phyloP scores from a whole-genome alignment of 345 rosid genomes.

The Gynandropsis gynandra region DNA sequence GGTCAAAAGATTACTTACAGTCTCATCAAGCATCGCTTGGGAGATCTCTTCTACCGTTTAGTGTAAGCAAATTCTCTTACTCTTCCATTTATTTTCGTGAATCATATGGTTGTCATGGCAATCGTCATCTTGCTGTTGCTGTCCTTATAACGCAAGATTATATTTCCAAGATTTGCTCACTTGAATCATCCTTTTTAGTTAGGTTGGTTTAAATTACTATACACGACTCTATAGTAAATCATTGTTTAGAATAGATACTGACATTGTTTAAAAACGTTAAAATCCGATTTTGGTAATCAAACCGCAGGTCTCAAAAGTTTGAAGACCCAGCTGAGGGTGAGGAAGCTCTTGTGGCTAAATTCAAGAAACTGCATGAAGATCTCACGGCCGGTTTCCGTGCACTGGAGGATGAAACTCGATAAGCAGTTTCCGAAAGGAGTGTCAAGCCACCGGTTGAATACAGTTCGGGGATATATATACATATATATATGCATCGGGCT shows the following conservation, averaged over 20 bases:
- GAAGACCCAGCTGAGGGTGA: constrained; percentile 99
- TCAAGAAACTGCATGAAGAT: constrained; percentile 77
- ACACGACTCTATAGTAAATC: too few species aligned
- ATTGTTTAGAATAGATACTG: too few species aligned
- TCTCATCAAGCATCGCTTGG: constrained; percentile 91
- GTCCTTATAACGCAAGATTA: too few species aligned
- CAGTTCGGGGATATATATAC: too few species aligned
- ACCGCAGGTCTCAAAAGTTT: constrained; percentile 84
- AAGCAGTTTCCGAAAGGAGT: constrained; percentile 20
- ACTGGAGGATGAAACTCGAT: constrained; percentile 91
- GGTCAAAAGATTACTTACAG: constrained; percentile 92
- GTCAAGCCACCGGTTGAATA: neutral
- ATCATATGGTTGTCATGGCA: too few species aligned
- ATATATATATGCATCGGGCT: constrained; percentile 1
- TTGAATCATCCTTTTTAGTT: too few species aligned
- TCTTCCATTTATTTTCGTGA: neutral
- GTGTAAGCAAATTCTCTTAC: constrained; percentile 47
- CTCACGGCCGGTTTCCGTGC: constrained; percentile 92
- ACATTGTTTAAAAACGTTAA: neutral
- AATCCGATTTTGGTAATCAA: neutral
- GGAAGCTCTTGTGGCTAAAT: constrained; percentile 71
- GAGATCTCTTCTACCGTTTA: constrained; percentile 90
- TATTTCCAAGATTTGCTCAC: too few species aligned
- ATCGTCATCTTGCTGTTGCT: too few species aligned
- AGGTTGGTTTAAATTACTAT: too few species aligned